phyloP scores from a whole-genome alignment of 352 stramenopile genomes.

The Globisporangium cystogenes region DNA sequence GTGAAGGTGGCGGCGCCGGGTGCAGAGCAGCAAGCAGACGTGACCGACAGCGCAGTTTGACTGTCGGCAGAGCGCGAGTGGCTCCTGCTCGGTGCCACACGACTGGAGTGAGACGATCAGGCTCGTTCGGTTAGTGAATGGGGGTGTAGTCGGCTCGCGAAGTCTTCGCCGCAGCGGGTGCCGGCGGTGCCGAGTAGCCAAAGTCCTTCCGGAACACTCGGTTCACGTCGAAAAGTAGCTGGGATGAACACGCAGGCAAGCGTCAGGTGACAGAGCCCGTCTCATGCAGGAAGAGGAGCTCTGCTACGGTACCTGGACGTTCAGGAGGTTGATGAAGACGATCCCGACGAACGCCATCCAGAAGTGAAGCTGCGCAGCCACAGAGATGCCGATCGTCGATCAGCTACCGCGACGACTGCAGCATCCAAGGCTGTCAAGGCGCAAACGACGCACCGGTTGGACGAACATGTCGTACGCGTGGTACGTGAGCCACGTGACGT shows the following conservation, averaged over 20 bases:
- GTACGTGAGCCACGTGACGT: constrained; percentile 44
- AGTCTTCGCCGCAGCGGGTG: neutral
- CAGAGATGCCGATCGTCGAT: neutral
- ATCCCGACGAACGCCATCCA: constrained; percentile 72
- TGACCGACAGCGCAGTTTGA: neutral
- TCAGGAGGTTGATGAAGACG: constrained; percentile 69
- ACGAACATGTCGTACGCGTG: constrained; percentile 31
- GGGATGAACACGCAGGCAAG: neutral
- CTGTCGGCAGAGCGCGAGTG: no score
- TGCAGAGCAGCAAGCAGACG: neutral
- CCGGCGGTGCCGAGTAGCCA: constrained; percentile 1
- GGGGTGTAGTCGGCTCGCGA: neutral
- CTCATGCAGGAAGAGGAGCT: no score
- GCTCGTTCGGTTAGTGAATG: neutral
- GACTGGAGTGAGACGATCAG: no score
- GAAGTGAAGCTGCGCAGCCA: constrained; percentile 36
- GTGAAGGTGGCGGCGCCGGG: neutral
- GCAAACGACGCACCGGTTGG: constrained; percentile 22
- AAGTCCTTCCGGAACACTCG: constrained; percentile 51
- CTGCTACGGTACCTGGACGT: constrained; percentile 45
- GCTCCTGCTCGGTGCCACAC: no score
- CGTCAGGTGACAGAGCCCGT: no score
- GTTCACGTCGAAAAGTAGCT: constrained; percentile 58
- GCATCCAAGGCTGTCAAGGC: neutral
- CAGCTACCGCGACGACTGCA: neutral